Conservation (phyloP, 257 asterid genomes). For the Ligustrum vulgare region DNA sequence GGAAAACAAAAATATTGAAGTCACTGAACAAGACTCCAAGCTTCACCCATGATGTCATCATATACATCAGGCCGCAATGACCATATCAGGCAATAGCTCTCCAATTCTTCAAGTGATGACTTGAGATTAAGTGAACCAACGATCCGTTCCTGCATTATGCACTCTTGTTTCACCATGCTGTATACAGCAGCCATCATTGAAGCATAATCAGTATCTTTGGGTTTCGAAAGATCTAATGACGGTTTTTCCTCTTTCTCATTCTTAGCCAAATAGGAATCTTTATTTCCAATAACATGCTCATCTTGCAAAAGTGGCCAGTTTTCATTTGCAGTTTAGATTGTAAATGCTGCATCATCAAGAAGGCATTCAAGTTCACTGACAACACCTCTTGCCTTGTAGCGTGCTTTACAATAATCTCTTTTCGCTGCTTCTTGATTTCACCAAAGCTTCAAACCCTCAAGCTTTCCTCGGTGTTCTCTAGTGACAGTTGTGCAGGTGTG, state of each 20-base stretch:
- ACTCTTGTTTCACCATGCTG: constrained; percentile 76
- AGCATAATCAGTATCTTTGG: constrained; percentile 52
- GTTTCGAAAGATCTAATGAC: constrained; percentile 32
- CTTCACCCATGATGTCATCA: constrained; percentile 61
- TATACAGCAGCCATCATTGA: constrained; percentile 58
- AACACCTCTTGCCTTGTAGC: constrained; percentile 47
- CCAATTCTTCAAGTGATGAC: constrained; percentile 67
- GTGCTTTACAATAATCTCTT: too few species aligned
- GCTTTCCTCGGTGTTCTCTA: too few species aligned
- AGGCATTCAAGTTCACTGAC: constrained; percentile 58
- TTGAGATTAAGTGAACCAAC: constrained; percentile 61
- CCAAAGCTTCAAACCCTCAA: too few species aligned
- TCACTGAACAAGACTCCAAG: constrained; percentile 55
- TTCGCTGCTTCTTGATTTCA: too few species aligned
- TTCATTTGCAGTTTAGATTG: constrained; percentile 34
- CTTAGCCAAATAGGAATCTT: constrained; percentile 21
- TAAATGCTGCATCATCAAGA: constrained; percentile 45
- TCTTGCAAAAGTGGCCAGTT: constrained; percentile 26
- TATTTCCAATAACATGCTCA: constrained; percentile 29
- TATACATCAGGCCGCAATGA: constrained; percentile 76
- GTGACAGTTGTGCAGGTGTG: too few species aligned
- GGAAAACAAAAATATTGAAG: not conserved
- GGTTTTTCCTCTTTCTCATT: constrained; percentile 33
- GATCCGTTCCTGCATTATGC: constrained; percentile 72
- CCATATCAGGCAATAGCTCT: constrained; percentile 87